phyloP scores from a whole-genome alignment of 1,139 yeast genomes.

The Lodderomyces beijingensis region DNA sequence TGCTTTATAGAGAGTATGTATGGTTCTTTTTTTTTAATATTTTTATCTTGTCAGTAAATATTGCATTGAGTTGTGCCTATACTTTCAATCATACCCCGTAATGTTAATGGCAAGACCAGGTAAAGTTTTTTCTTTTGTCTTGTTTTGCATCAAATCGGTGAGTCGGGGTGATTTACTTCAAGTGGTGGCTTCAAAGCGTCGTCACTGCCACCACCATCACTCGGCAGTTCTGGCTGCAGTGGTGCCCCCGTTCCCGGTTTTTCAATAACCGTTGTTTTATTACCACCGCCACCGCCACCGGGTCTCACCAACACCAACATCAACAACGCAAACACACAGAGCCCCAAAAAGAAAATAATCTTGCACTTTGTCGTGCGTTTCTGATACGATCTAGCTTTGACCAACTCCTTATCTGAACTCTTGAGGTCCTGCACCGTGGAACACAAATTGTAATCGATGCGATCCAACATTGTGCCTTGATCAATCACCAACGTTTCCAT shows the following conservation, averaged over 20 bases:
- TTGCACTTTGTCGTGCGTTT: constrained; percentile 89
- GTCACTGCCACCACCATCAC: constrained; percentile 2
- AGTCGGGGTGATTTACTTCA: constrained; percentile 8
- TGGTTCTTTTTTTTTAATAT: no score
- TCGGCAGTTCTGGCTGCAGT: neutral
- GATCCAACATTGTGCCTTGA: constrained; percentile 88
- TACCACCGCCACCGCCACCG: no score
- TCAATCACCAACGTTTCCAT: constrained; percentile 89
- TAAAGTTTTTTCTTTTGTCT: no score
- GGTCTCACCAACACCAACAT: constrained; percentile 74
- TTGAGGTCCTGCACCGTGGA: constrained; percentile 73
- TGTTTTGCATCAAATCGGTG: neutral
- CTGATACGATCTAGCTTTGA: constrained; percentile 76
- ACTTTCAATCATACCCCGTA: no score
- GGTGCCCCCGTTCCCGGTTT: constrained; percentile 14
- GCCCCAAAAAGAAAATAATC: constrained; percentile 64
- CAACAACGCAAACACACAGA: constrained; percentile 69
- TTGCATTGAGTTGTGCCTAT: no score
- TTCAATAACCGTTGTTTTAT: constrained; percentile 21
- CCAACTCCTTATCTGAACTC: constrained; percentile 72
- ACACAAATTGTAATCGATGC: constrained; percentile 88
- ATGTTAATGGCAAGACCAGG: no score
- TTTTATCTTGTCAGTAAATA: no score
- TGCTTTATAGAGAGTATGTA: no score
- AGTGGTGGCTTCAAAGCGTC: constrained; percentile 8